phyloP scores from a whole-genome alignment of 768 basidiomycete genomes.

The Trametes villosa region DNA sequence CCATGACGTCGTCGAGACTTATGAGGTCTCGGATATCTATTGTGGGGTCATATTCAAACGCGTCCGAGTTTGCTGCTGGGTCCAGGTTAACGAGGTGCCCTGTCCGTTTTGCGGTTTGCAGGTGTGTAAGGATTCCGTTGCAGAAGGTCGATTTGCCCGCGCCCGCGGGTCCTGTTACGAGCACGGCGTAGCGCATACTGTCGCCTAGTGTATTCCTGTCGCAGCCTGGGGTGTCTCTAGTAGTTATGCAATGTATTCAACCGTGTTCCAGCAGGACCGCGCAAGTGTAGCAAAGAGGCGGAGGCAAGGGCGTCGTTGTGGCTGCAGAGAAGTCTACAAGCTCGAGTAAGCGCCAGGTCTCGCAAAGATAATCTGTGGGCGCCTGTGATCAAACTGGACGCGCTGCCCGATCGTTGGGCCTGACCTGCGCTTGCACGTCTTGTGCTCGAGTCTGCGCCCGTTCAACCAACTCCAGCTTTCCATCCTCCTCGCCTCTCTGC shows the following conservation, averaged over 20 bases:
- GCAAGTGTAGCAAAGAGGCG: not conserved
- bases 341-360: not conserved
- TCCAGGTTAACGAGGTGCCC: conserved; percentile 97
- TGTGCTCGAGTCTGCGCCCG: too few species aligned
- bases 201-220: not conserved
- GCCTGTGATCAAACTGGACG: not conserved
- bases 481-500: too few species aligned
- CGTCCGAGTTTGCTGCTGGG: conserved; percentile 84
- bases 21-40: conserved; percentile 96
- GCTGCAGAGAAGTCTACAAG: not conserved
- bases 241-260: not conserved
- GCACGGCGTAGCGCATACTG: conserved; percentile 83
- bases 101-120: conserved; percentile 77
- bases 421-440: not conserved
- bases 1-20: conserved; percentile 94
- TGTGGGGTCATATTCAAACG: conserved; percentile 89
- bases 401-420: not conserved
- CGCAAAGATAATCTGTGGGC: conserved; percentile 14
- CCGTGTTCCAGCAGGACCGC: not conserved
- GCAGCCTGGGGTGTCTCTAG: not conserved
- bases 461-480: too few species aligned
- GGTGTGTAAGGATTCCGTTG: conserved; percentile 85
- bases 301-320: conserved; percentile 4
- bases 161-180: conserved; percentile 95
- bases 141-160: conserved; percentile 98